phyloP scores from a whole-genome alignment of 169 alveolate genomes.

The Amoebophrya sp. region DNA sequence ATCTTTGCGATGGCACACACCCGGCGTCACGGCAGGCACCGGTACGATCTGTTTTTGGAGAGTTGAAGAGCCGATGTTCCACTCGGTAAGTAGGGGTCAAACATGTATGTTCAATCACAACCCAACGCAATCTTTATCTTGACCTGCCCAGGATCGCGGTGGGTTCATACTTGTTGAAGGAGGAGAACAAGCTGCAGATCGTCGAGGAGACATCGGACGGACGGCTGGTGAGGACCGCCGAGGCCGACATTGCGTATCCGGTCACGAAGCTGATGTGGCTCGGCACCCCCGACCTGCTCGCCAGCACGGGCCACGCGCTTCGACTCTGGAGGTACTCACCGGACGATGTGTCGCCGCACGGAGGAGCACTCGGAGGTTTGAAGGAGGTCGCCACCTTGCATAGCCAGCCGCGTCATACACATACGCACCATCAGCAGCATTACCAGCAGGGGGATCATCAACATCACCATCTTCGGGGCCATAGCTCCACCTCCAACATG shows the following conservation, averaged over 20 bases:
- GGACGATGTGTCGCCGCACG: neutral
- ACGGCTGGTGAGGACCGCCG: conserved; percentile 7
- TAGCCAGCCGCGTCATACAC: neutral
- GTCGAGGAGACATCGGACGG: conserved; percentile 18
- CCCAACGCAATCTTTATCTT: too few relatives aligned
- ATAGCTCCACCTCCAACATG: conserved; percentile 11
- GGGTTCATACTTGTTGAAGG: too few relatives aligned
- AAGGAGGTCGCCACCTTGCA: too few relatives aligned
- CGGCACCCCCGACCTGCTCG: conserved; percentile 5
- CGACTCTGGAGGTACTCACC: neutral
- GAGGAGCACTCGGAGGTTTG: too few relatives aligned
- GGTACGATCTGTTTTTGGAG: too few relatives aligned
- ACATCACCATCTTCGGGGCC: conserved; percentile 17
- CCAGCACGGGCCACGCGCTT: neutral
- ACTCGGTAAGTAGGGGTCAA: too few relatives aligned
- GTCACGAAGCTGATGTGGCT: conserved; percentile 26
- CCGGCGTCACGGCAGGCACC: too few relatives aligned
- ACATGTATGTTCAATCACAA: too few relatives aligned
- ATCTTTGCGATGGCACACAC: too few relatives aligned
- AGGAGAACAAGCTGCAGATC: conserved; percentile 7
- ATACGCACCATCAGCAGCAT: conserved; percentile 25
- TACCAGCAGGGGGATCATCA: conserved; percentile 44
- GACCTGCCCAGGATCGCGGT: too few relatives aligned
- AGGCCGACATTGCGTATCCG: conserved; percentile 20
- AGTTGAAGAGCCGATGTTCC: too few relatives aligned